These are phyloP conservation scores for Xylaria longipes DNA, from an alignment of 495 filamentous ascomycete genomes.

Conservation along the genomic window DNA sequence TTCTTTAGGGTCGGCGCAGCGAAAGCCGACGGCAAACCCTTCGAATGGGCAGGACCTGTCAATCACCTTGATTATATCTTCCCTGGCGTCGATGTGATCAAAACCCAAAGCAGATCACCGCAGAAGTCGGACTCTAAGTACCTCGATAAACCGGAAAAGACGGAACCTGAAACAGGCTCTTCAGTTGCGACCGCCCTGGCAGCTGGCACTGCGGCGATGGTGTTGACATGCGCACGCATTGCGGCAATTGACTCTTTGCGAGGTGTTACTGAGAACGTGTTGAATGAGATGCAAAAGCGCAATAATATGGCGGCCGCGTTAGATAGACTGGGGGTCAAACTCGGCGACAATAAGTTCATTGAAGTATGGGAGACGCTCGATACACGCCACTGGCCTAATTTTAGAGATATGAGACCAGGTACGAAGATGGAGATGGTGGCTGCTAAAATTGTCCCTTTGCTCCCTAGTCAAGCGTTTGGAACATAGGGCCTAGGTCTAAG, in stretches of 20 bases:
- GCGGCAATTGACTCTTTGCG: slow-evolving; percentile 2
- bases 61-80: background rate
- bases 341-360: slow-evolving; percentile 3
- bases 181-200: slow-evolving; percentile 3
- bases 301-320: slow-evolving; percentile 8
- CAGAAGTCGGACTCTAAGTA: background rate
- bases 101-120: background rate
- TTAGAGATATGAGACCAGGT: background rate
- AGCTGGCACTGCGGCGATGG: slow-evolving; percentile 8
- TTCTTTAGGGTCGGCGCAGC: slow-evolving; percentile 13
- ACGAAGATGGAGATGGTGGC: slow-evolving; percentile 4
- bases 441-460: background rate
- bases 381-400: background rate
- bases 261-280: background rate
- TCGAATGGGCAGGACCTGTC: background rate
- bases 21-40: slow-evolving; percentile 1
- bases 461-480: slow-evolving; percentile 1
- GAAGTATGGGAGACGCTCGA: slow-evolving; percentile 8
- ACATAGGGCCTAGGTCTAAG: background rate
- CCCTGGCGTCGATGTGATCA: slow-evolving; percentile 6
- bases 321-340: background rate
- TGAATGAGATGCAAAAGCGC: slow-evolving; percentile 5
- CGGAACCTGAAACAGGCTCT: background rate
- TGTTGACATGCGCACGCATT: background rate
- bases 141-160: background rate